Base-by-base conservation (phyloP, 192 early-diverging fungal species). In the Podochytrium sp. region DNA sequence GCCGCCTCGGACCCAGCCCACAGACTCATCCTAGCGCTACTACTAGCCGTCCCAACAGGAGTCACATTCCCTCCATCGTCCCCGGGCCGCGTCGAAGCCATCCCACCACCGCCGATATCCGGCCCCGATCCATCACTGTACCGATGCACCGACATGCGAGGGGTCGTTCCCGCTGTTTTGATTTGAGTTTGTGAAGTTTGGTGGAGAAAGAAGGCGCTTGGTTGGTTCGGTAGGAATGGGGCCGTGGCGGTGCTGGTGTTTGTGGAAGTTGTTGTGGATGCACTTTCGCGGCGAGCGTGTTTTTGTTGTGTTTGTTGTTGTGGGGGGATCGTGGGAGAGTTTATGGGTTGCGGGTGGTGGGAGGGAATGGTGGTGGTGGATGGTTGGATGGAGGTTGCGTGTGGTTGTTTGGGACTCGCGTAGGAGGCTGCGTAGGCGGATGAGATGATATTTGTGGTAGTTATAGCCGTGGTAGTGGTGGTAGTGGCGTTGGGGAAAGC, bases 361-460 rank as follows among this genome's bases (percentile, higher is more conserved):
- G 43, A 7, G 43, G 43, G 43, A 7, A 20, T 20, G 43, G 10
- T 47, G 7, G 43, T 47, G 20, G 43, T 47, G 43, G 43, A 47
- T 20, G 43, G 10, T 7, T 47, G 43, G 7, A 20, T 47, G 43
- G 43, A 12, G 10, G 43, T n/a, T n/a, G n/a, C n/a, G n/a, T n/a
- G n/a, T n/a, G n/a, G n/a, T n/a, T n/a, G n/a, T n/a, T n/a, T n/a
- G n/a, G n/a, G n/a, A n/a, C n/a, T n/a, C n/a, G n/a, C n/a, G n/a
- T n/a, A n/a, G n/a, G n/a, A n/a, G n/a, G n/a, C n/a, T n/a, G n/a
- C n/a, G n/a, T n/a, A n/a, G n/a, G n/a, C n/a, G n/a, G n/a, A n/a
- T n/a, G n/a, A n/a, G n/a, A n/a, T n/a, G n/a, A n/a, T n/a, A 27
- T 57, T 62, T 62, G 60, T 62, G 60, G 18, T 32, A 34, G 60